Evolutionary conservation across 805 yeast species (phyloP).

Genomic region (Hanseniaspora meyeri): DNA sequence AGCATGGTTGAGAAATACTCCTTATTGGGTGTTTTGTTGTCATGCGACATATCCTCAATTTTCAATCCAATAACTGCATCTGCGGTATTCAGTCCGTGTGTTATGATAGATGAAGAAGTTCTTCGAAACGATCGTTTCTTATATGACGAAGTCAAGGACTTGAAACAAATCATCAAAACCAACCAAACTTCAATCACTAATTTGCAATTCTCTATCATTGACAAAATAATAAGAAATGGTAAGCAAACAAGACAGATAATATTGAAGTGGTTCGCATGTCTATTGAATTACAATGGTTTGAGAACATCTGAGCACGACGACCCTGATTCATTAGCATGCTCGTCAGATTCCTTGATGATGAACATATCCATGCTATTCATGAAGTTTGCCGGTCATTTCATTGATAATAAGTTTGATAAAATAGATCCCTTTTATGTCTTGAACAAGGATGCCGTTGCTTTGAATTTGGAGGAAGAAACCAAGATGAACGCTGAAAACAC

Average conservation of each 20-base stretch:
- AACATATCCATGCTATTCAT: constrained; percentile 59
- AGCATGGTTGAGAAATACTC: constrained; percentile 39
- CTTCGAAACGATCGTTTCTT: constrained; percentile 7
- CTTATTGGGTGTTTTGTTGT: constrained; percentile 61
- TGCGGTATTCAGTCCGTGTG: constrained; percentile 31
- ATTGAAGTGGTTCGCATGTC: constrained; percentile 54
- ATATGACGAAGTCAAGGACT: constrained; percentile 31
- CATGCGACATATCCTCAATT: constrained; percentile 47
- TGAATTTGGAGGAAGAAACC: constrained; percentile 70
- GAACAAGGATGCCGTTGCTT: constrained; percentile 32
- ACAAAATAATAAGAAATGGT: constrained; percentile 66
- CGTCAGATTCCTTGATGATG: constrained; percentile 65
- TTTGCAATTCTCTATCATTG: constrained; percentile 55
- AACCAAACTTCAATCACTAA: constrained; percentile 51
- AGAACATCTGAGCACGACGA: constrained; percentile 79
- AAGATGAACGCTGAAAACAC: constrained; percentile 63
- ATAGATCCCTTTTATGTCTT: constrained; percentile 63
- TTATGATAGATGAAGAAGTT: constrained; percentile 9
- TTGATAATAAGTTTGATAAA: constrained; percentile 64
- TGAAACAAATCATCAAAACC: constrained; percentile 48
- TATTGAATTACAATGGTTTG: constrained; percentile 73
- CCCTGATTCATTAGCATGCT: constrained; percentile 41
- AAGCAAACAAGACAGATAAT: constrained; percentile 49
- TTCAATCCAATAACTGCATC: constrained; percentile 40
- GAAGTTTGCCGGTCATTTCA: constrained; percentile 71